Percentiles rank a stretch among this genome's conserved stretches.
Conservation (phyloP, 2,329 filamentous ascomycete species). For the Rhexocercosporidium sp. region DNA sequence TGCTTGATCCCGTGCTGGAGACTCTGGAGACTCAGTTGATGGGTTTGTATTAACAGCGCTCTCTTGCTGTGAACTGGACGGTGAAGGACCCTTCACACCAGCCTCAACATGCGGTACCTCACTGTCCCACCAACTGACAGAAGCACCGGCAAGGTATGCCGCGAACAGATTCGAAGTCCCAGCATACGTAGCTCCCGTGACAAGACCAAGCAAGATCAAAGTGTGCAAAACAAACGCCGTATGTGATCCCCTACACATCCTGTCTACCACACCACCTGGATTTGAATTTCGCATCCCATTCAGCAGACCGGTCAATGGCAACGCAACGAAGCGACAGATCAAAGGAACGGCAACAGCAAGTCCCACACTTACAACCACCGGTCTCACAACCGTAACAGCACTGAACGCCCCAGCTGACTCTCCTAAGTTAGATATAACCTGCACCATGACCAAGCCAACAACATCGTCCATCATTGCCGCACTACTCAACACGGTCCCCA, state of each 20-base stretch:
- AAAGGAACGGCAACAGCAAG: constrained; percentile 22
- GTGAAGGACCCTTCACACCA: background rate
- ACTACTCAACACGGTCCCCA: constrained; percentile 68
- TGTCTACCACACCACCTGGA: background rate
- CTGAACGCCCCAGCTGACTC: constrained; percentile 16
- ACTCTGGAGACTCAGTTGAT: background rate
- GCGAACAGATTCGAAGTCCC: constrained; percentile 57
- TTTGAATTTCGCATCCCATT: background rate
- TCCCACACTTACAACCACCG: constrained; percentile 45
- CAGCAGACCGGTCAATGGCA: background rate
- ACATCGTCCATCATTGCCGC: constrained; percentile 87
- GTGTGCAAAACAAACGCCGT: constrained; percentile 30
- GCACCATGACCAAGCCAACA: constrained; percentile 76
- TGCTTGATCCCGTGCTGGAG: background rate
- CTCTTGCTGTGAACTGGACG: background rate
- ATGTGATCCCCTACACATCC: background rate
- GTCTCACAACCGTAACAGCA: constrained; percentile 48
- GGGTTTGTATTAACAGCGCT: background rate
- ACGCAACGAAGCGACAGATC: background rate
- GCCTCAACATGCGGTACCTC: constrained; percentile 4
- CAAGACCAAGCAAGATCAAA: constrained; percentile 26
- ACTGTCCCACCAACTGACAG: constrained; percentile 41
- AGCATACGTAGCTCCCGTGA: constrained; percentile 45
- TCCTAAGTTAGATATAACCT: constrained; percentile 72
- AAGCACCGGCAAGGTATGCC: constrained; percentile 55